Base-by-base conservation (phyloP, 2,329 filamentous ascomycete species). In the Microsporum audouinii region DNA sequence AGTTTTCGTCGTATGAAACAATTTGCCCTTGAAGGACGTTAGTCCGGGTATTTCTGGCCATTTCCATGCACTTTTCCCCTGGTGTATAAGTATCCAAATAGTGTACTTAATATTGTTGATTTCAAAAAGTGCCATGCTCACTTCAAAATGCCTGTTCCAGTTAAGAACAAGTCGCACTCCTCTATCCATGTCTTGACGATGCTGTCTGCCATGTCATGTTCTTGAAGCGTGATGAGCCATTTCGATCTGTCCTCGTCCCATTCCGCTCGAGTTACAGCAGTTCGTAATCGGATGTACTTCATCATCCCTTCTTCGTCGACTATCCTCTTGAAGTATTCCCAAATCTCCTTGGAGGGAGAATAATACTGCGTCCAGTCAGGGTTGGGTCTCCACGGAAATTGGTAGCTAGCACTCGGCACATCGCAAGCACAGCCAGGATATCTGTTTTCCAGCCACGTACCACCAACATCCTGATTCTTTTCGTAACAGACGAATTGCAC, bases 341-440 rank as follows among this genome's bases (percentile, higher is more conserved):
- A 75, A 62, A 90, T 89, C 70, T 90, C 87, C 3, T 74, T 70
- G 0, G 86, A 86, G 39, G 82, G 81, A 0, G 87, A 82, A 67
- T 88, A 89, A 62, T 84, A 79, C 66, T 88, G 84, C 0, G 79
- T 80, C 87, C 87, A 90, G 65, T 87, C 78, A 0, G 79, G 81
- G 61, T 89, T 89, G 0, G 85, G 84, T 5, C 78, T 77, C 69
- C 88, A 89, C 0, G 83, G 84, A 5, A 81, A 82, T 68, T 88
- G 86, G 66, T 89, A 89, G 23, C 86, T 84, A 69, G 88, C 84
- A 0, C 85, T 81, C 0, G 86, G 84, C 12, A 89, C 82, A 69
- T 88, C 85, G 65, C 86, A 89, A 47, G 84, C 76, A 0, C 87
- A 83, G 1, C 84, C 85, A 0, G 84, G 84, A 64, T 87, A 88